These are phyloP conservation scores for Ustilago trichophora DNA, from an alignment of 1,284 basidiomycete genomes.

Conservation along the genomic window DNA sequence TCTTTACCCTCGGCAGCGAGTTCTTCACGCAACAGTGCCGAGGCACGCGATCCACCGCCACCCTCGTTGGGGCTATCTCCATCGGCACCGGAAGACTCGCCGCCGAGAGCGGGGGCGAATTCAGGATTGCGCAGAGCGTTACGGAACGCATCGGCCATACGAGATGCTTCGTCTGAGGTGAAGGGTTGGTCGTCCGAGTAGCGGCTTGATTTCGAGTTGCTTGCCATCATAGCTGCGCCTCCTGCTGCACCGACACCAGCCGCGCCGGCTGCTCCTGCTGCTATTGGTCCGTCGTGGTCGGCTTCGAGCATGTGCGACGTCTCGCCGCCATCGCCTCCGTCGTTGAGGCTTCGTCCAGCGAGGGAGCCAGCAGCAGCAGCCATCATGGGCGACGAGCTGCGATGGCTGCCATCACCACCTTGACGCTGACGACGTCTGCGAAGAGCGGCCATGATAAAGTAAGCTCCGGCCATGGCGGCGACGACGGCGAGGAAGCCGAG, in stretches of 20 bases:
- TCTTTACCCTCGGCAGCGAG: slow-evolving; percentile 52
- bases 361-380: slow-evolving; percentile 34
- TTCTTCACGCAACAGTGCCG: slow-evolving; percentile 45
- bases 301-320: slow-evolving; percentile 43
- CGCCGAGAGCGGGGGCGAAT: slow-evolving; percentile 31
- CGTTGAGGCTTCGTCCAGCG: slow-evolving; percentile 21
- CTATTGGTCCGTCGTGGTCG: no score
- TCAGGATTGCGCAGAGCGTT: slow-evolving; percentile 52
- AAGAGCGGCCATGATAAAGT: slow-evolving; percentile 51
- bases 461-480: slow-evolving; percentile 40
- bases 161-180: slow-evolving; percentile 54
- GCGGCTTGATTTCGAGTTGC: slow-evolving; percentile 19
- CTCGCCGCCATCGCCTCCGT: slow-evolving; percentile 26
- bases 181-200: slow-evolving; percentile 46
- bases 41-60: slow-evolving; percentile 16
- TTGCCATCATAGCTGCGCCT: slow-evolving; percentile 27
- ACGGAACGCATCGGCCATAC: slow-evolving; percentile 56
- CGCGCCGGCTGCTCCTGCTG: slow-evolving; percentile 7
- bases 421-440: slow-evolving; percentile 38
- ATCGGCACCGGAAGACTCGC: slow-evolving; percentile 26
- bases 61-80: slow-evolving; percentile 34
- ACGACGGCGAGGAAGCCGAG: slow-evolving; percentile 56
- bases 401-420: slow-evolving; percentile 25
- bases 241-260: slow-evolving; percentile 17
- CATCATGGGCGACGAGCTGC: slow-evolving; percentile 53